Conservation (phyloP, 805 yeast genomes). For the Schizosaccharomyces cryophilus region DNA sequence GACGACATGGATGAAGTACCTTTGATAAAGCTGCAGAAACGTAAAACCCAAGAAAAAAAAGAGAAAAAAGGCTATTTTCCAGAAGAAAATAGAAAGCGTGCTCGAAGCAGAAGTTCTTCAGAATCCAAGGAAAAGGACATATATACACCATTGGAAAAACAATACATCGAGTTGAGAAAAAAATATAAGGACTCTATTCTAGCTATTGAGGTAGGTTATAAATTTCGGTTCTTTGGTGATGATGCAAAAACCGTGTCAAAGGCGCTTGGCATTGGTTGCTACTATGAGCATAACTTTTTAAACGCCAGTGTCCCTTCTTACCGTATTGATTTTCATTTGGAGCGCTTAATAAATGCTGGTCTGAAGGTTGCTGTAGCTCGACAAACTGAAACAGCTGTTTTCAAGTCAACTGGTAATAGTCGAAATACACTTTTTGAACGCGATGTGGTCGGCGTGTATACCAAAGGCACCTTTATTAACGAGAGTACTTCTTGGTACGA, state of each 20-base stretch:
- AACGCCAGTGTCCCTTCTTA: slow-evolving; percentile 68
- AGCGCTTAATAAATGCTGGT: slow-evolving; percentile 45
- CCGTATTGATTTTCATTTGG: slow-evolving; percentile 50
- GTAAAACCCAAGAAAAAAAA: too few species aligned
- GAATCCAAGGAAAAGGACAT: slow-evolving; percentile 8
- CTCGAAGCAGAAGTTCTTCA: background rate
- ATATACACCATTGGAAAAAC: slow-evolving; percentile 61
- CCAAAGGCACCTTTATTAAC: slow-evolving; percentile 64
- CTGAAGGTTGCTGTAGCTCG: slow-evolving; percentile 67
- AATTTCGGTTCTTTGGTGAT: slow-evolving; percentile 61
- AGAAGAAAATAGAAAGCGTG: background rate
- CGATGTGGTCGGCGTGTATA: slow-evolving; percentile 43
- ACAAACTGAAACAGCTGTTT: slow-evolving; percentile 60
- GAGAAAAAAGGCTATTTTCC: background rate
- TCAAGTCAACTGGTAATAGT: slow-evolving; percentile 31
- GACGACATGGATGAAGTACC: too few species aligned
- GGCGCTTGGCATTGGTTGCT: slow-evolving; percentile 38
- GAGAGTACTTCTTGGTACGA: slow-evolving; percentile 12
- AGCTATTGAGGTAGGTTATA: slow-evolving; percentile 77
- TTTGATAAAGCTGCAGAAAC: too few species aligned
- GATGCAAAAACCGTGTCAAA: slow-evolving; percentile 49
- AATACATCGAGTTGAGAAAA: slow-evolving; percentile 40
- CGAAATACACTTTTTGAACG: slow-evolving; percentile 40
- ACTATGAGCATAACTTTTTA: slow-evolving; percentile 49
- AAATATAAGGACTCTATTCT: slow-evolving; percentile 41